phyloP scores from a whole-genome alignment of 2,329 filamentous ascomycete genomes.

The Colletotrichum gloeosporioides region DNA sequence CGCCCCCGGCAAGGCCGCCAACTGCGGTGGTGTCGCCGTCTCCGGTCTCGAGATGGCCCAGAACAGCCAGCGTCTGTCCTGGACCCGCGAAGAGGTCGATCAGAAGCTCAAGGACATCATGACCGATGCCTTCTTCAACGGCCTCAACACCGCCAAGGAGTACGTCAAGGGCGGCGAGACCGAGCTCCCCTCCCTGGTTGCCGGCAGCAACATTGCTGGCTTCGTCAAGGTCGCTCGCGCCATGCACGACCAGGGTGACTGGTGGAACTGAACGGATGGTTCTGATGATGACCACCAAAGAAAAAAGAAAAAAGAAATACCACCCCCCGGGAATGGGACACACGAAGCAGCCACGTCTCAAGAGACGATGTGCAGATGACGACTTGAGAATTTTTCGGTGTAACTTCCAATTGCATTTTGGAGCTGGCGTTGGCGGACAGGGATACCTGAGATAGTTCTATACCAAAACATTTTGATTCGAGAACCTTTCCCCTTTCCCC shows the following conservation, averaged over 20 bases:
- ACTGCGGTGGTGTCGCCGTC: conserved; percentile 96
- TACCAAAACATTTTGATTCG: conserved; percentile 9
- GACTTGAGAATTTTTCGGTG: conserved; percentile 5
- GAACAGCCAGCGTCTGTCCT: conserved; percentile 87
- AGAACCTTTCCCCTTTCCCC: not conserved
- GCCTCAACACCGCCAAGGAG: conserved; percentile 85
- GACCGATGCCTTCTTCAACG: conserved; percentile 91
- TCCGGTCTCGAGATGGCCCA: conserved; percentile 99
- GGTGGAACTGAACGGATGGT: conserved; percentile 61
- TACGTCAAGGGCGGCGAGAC: conserved; percentile 81
- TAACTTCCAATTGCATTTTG: conserved; percentile 13
- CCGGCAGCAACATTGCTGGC: conserved; percentile 95
- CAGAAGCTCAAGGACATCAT: conserved; percentile 91
- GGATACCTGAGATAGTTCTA: conserved; percentile 17
- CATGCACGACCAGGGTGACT: conserved; percentile 97
- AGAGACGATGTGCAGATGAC: not conserved
- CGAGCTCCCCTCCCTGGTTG: conserved; percentile 88
- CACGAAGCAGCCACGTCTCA: not conserved
- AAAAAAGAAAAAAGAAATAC: not conserved
- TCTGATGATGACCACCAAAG: not conserved
- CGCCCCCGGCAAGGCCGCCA: conserved; percentile 94
- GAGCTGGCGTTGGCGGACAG: conserved; percentile 20
- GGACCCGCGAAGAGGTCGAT: conserved; percentile 92
- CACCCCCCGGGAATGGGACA: not conserved
- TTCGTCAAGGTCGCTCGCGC: conserved; percentile 95